Conservation (phyloP, 805 yeast species). For the Priceomyces carsonii region DNA sequence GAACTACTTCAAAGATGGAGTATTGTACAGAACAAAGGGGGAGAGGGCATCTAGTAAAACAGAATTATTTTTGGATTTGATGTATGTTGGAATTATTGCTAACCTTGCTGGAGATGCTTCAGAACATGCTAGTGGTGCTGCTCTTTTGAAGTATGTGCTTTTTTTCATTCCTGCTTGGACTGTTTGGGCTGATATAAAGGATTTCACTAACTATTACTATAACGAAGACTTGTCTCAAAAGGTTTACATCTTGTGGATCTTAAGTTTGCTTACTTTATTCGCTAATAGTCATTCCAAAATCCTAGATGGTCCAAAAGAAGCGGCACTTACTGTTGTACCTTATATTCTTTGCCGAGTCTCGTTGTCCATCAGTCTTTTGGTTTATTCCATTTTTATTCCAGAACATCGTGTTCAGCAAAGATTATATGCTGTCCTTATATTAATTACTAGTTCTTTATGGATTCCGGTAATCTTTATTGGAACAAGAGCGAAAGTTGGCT, state of each 20-base stretch:
- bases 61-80: slow-evolving; percentile 62
- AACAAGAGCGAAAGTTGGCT: slow-evolving; percentile 46
- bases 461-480: slow-evolving; percentile 50
- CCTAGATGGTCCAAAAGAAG: slow-evolving; percentile 34
- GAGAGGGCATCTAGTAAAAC: slow-evolving; percentile 54
- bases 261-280: slow-evolving; percentile 49
- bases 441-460: slow-evolving; percentile 47
- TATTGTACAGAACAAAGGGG: slow-evolving; percentile 52
- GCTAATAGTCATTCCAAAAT: slow-evolving; percentile 48
- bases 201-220: slow-evolving; percentile 63
- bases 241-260: slow-evolving; percentile 51
- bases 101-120: slow-evolving; percentile 56
- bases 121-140: slow-evolving; percentile 47
- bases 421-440: slow-evolving; percentile 30
- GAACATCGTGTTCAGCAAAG: slow-evolving; percentile 55
- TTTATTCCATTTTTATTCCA: slow-evolving; percentile 48
- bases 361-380: slow-evolving; percentile 26
- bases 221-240: slow-evolving; percentile 60
- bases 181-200: slow-evolving; percentile 66
- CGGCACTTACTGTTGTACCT: slow-evolving; percentile 48
- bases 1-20: slow-evolving; percentile 60
- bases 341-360: slow-evolving; percentile 50
- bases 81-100: slow-evolving; percentile 65
- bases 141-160: slow-evolving; percentile 49
- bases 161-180: slow-evolving; percentile 61